Conservation (phyloP, 2,329 filamentous ascomycete species). For the Venturia carpophila region DNA sequence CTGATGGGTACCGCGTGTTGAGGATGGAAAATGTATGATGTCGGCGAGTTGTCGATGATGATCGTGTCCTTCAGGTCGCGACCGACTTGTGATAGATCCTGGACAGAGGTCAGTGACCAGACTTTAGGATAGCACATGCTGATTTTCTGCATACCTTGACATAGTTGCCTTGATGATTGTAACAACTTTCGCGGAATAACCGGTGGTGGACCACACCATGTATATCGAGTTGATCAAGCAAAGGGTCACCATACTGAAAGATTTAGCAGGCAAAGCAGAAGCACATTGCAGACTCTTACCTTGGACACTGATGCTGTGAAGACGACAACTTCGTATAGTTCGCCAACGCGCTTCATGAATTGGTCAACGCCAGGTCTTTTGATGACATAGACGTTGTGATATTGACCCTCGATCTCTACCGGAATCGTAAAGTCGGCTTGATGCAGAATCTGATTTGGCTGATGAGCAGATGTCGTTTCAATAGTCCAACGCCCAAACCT, state of each 20-base stretch:
- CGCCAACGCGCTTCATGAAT: conserved; percentile 97
- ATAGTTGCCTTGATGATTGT: conserved; percentile 98
- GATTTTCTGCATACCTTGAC: conserved; percentile 58
- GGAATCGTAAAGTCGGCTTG: conserved; percentile 99
- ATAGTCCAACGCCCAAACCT: conserved; percentile 19
- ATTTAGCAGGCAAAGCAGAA: conserved; percentile 18
- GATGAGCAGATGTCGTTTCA: conserved; percentile 19
- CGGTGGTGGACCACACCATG: conserved; percentile 94
- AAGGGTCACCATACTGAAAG: conserved; percentile 80
- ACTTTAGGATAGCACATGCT: not conserved
- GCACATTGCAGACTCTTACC: conserved; percentile 40
- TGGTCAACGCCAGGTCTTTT: conserved; percentile 97
- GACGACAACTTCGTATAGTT: conserved; percentile 96
- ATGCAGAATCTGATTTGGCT: conserved; percentile 70
- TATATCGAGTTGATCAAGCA: conserved; percentile 94
- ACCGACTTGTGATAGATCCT: conserved; percentile 92
- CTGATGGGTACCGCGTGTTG: conserved; percentile 98
- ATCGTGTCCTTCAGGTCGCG: conserved; percentile 95
- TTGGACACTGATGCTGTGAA: conserved; percentile 98
- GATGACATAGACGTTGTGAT: conserved; percentile 99
- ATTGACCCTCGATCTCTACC: conserved; percentile 97
- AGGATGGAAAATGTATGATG: conserved; percentile 98
- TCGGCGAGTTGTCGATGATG: conserved; percentile 98
- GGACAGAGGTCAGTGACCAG: not conserved
- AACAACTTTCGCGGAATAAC: conserved; percentile 95